Conservation (phyloP, 345 rosid species). For the Firmiana major region DNA sequence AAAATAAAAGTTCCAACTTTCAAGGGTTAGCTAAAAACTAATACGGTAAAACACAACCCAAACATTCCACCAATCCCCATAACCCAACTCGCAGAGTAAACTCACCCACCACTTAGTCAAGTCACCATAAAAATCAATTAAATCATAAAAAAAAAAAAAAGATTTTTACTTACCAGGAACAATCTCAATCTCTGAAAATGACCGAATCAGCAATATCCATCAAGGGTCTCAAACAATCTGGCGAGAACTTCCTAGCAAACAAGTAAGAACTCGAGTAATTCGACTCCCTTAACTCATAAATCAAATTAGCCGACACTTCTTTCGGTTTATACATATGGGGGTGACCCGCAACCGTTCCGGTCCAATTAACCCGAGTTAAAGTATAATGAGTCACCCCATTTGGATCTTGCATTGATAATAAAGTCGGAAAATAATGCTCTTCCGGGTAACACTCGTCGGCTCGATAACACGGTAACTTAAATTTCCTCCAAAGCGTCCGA, state of each 20-base stretch:
- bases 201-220: constrained; percentile 67
- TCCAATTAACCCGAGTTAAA: constrained; percentile 85
- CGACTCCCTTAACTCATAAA: constrained; percentile 53
- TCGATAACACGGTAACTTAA: constrained; percentile 67
- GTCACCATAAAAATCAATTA: background rate
- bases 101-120: background rate
- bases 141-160: background rate
- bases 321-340: constrained; percentile 61
- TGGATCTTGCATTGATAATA: constrained; percentile 80
- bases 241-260: constrained; percentile 88
- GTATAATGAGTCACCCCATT: constrained; percentile 65
- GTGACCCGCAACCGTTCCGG: constrained; percentile 75
- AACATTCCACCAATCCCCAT: background rate
- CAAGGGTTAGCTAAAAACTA: constrained; percentile 13
- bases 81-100: background rate
- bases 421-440: constrained; percentile 96
- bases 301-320: constrained; percentile 58
- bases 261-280: constrained; percentile 70
- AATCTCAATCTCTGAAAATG: constrained; percentile 72
- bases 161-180: constrained; percentile 38
- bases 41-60: background rate
- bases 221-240: constrained; percentile 77
- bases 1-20: background rate
- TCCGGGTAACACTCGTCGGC: constrained; percentile 85
- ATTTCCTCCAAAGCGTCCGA: constrained; percentile 73